phyloP scores from a whole-genome alignment of 148 eudicot genomes.

The Silene latifolia region DNA sequence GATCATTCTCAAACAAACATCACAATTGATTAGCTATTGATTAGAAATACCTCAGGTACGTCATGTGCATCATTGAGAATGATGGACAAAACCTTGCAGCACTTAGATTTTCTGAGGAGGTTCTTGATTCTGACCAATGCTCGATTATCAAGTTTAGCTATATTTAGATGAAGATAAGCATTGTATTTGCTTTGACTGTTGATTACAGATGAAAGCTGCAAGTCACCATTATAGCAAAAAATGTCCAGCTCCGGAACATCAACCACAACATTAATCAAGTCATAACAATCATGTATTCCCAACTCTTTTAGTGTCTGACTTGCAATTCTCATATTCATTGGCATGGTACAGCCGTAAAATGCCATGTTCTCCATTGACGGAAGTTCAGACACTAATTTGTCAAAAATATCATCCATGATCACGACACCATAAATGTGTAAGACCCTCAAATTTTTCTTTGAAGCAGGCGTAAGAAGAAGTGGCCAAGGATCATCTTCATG shows the following conservation, averaged over 20 bases:
- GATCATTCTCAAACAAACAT: too few relatives aligned
- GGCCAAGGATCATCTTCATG: too few relatives aligned
- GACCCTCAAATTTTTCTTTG: too few relatives aligned
- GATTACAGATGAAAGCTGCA: neutral
- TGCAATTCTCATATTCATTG: too few relatives aligned
- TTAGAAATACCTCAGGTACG: conserved; percentile 1
- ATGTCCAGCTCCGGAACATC: conserved; percentile 1
- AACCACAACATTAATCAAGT: neutral
- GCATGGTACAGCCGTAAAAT: too few relatives aligned
- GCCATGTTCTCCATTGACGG: too few relatives aligned
- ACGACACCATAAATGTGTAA: too few relatives aligned
- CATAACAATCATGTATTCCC: neutral
- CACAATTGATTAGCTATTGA: too few relatives aligned
- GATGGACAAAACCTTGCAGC: neutral
- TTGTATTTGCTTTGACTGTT: neutral
- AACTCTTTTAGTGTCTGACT: neutral
- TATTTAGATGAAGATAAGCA: neutral
- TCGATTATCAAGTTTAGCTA: neutral
- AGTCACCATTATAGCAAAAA: conserved; percentile 12
- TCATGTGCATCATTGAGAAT: neutral
- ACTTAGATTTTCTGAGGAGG: too few relatives aligned
- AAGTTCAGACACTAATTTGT: too few relatives aligned
- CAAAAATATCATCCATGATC: too few relatives aligned
- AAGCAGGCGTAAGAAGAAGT: too few relatives aligned
- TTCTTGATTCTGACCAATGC: neutral